Percentiles rank a stretch among this genome's conserved stretches.
phyloP scores from a whole-genome alignment of 2,329 filamentous ascomycete genomes.

The Dothistroma septosporum region DNA sequence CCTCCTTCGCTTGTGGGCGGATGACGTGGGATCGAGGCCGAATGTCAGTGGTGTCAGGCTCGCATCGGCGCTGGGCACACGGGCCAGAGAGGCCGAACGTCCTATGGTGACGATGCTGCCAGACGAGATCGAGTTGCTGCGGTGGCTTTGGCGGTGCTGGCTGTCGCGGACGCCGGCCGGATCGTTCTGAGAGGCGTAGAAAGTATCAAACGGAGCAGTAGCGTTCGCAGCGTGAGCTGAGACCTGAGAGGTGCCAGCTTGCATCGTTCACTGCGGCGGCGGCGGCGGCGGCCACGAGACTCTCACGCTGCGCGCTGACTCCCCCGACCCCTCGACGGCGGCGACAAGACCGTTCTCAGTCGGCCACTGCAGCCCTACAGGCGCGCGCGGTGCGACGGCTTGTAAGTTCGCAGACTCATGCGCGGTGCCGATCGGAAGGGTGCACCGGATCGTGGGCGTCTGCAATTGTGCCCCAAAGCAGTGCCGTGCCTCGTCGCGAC shows the following conservation, averaged over 20 bases:
- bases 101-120: constrained; percentile 41
- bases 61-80: constrained; percentile 23
- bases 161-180: not conserved
- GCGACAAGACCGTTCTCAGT: not conserved
- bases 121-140: constrained; percentile 44
- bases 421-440: constrained; percentile 10
- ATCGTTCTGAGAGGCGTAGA: not conserved
- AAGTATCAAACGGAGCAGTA: constrained; percentile 6
- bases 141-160: constrained; percentile 21
- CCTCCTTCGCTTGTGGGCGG: constrained; percentile 35
- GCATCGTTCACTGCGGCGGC: constrained; percentile 6
- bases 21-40: constrained; percentile 21
- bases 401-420: constrained; percentile 13
- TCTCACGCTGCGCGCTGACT: not conserved
- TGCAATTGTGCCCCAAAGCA: constrained; percentile 9
- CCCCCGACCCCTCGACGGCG: not conserved
- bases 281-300: not conserved
- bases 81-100: constrained; percentile 37
- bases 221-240: constrained; percentile 1
- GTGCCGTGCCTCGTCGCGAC: not conserved
- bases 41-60: constrained; percentile 25
- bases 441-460: constrained; percentile 12
- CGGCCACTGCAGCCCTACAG: constrained; percentile 12
- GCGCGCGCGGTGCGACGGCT: not conserved
- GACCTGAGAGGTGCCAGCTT: constrained; percentile 7